Base-by-base conservation (phyloP, 2,329 filamentous ascomycete genomes). In the Helotiales sp. region DNA sequence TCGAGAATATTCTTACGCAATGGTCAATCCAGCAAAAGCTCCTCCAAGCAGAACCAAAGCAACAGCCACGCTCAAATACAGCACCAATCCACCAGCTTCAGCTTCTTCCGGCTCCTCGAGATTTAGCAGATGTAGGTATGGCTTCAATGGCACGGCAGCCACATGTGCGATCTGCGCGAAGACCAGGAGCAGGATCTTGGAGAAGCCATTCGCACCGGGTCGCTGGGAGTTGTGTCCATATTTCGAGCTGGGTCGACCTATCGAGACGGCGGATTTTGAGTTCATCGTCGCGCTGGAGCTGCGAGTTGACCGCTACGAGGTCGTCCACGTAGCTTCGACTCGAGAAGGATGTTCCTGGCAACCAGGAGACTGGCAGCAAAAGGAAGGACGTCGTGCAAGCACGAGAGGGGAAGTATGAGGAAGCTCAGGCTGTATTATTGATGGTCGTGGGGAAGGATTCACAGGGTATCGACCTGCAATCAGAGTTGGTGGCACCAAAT, bases 1-100 rank as follows among this genome's bases (percentile, higher is more conserved):
- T 17, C 27, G 17, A 10, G 30, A 36, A 52, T 33, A 52, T 48
- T 80, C 85, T 72, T 77, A 88, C 82, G 90, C 90, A 71, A 95
- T 92, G 17, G 95, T 99, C 74, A 99, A 77, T 31, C 95, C 95
- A 9, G 95, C 95, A 76, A 99, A 99, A 36, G 91, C 91, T 62
- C 95, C 95, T 62, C 95, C 95, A 0, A 90, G 82, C 60, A 98
- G 78, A 9, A 98, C 95, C 56, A 99, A 81, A 24, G 85, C 81
- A 59, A 91, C 82, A 17, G 93, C 96, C 29, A 92, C 81, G 55
- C 86, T 79, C 61, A 95, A 82, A 70, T 97, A 91, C 46, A 93
- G 78, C 89, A 90, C 96, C 65, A 96, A 77, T 51, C 83, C 82
- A 7, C 86, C 81, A 61, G 88, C 87, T 24, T 81, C 77, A 7